Percentiles rank a stretch among this genome's conserved stretches.
These are phyloP conservation scores for Phialocephala subalpina DNA, from an alignment of 2,329 filamentous ascomycete genomes.

Conservation along the genomic window DNA sequence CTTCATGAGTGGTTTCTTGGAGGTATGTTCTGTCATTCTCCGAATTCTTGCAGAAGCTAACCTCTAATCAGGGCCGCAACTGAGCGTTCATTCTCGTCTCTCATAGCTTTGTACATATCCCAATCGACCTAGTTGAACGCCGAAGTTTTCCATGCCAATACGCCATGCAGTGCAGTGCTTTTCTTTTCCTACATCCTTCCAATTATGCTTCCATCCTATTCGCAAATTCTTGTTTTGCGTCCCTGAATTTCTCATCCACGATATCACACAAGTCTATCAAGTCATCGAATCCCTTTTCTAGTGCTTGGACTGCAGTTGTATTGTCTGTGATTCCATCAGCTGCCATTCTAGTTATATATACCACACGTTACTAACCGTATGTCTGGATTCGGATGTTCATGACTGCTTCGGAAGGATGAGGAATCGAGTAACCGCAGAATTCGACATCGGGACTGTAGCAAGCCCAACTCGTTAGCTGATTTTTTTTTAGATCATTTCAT, in stretches of 20 bases:
- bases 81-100: slow-evolving; percentile 37
- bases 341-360: background rate
- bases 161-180: slow-evolving; percentile 40
- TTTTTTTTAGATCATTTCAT: background rate
- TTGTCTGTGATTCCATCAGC: slow-evolving; percentile 63
- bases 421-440: slow-evolving; percentile 98
- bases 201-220: slow-evolving; percentile 29
- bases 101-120: slow-evolving; percentile 45
- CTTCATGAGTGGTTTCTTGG: slow-evolving; percentile 95
- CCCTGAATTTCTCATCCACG: slow-evolving; percentile 87
- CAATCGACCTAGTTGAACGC: slow-evolving; percentile 38
- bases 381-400: slow-evolving; percentile 99
- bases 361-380: slow-evolving; percentile 70
- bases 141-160: slow-evolving; percentile 34
- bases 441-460: slow-evolving; percentile 84
- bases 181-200: background rate
- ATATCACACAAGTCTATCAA: slow-evolving; percentile 93
- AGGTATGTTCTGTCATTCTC: slow-evolving; percentile 58
- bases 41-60: slow-evolving; percentile 28
- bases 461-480: slow-evolving; percentile 22
- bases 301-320: slow-evolving; percentile 81
- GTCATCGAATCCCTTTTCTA: slow-evolving; percentile 90
- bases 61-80: slow-evolving; percentile 41
- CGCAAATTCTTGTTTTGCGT: slow-evolving; percentile 66
- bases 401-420: slow-evolving; percentile 92